phyloP scores from a whole-genome alignment of 2,329 filamentous ascomycete genomes.

The Colletotrichum tabaci region DNA sequence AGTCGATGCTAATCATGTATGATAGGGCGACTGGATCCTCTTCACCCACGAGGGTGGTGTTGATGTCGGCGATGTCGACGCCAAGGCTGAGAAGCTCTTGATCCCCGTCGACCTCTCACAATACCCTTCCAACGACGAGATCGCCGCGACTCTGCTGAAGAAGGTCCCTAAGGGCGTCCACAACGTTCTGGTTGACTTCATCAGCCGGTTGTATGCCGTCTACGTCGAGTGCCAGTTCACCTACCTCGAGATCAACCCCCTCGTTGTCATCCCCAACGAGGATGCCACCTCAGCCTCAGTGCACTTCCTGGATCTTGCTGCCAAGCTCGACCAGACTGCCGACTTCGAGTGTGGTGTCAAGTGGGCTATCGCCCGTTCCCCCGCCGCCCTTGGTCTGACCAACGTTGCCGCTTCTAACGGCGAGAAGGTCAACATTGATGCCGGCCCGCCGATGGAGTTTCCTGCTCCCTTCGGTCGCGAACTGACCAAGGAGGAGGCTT shows the following conservation, averaged over 20 bases:
- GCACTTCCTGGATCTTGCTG: slow-evolving; percentile 97
- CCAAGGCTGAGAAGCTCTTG: slow-evolving; percentile 98
- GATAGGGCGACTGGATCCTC: slow-evolving; percentile 98
- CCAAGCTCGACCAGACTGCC: slow-evolving; percentile 98
- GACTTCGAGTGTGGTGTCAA: slow-evolving; percentile 99
- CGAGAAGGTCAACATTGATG: slow-evolving; percentile 91
- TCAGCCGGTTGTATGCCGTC: slow-evolving; percentile 96
- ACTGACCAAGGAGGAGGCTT: slow-evolving; percentile 98
- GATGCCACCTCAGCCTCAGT: slow-evolving; percentile 93
- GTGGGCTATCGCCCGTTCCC: slow-evolving; percentile 96
- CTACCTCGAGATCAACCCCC: slow-evolving; percentile 99
- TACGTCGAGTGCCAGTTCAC: slow-evolving; percentile 99
- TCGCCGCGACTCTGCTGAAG: slow-evolving; percentile 86
- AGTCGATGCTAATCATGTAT: slow-evolving; percentile 33
- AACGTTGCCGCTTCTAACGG: slow-evolving; percentile 73
- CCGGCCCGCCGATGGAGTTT: slow-evolving; percentile 98
- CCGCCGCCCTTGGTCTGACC: slow-evolving; percentile 88
- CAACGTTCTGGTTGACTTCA: slow-evolving; percentile 99
- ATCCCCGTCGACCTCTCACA: slow-evolving; percentile 95
- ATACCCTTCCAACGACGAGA: slow-evolving; percentile 96
- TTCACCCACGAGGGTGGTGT: slow-evolving; percentile 99
- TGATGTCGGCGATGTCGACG: slow-evolving; percentile 98
- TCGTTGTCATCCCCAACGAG: slow-evolving; percentile 96
- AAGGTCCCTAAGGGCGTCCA: slow-evolving; percentile 96
- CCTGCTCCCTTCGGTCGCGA: slow-evolving; percentile 99